Conservation (phyloP, 176 grass and related monocot genomes). For the Triticum timopheevii region DNA sequence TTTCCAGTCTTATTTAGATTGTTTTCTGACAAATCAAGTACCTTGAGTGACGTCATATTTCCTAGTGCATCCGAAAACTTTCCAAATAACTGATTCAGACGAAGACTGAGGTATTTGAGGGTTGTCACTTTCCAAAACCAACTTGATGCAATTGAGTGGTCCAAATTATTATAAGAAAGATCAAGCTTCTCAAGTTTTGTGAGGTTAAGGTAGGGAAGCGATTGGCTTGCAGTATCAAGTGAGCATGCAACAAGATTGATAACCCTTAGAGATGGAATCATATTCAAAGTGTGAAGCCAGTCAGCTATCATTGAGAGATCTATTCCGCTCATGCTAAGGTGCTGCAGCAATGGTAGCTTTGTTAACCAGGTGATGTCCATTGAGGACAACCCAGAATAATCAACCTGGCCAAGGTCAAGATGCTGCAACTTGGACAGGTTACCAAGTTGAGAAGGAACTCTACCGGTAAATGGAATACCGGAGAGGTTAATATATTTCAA, state of each 20-base stretch:
- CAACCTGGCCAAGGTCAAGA: no score
- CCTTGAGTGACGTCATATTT: neutral
- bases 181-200: slow-evolving; percentile 20
- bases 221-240: neutral
- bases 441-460: no score
- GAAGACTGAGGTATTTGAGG: neutral
- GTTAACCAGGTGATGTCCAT: no score
- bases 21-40: neutral
- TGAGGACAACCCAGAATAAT: no score
- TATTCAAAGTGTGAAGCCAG: neutral
- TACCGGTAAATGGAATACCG: no score
- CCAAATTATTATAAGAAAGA: neutral
- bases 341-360: no score
- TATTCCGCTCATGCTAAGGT: neutral
- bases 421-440: no score
- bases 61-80: neutral
- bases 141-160: slow-evolving; percentile 2
- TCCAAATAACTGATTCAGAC: neutral
- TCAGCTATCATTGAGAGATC: neutral
- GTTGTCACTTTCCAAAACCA: slow-evolving; percentile 40
- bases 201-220: neutral
- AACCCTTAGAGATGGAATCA: neutral
- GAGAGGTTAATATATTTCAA: no score
- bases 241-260: neutral
- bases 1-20: neutral